phyloP scores from a whole-genome alignment of 2,329 filamentous ascomycete genomes.

The Xylaria sp. region DNA sequence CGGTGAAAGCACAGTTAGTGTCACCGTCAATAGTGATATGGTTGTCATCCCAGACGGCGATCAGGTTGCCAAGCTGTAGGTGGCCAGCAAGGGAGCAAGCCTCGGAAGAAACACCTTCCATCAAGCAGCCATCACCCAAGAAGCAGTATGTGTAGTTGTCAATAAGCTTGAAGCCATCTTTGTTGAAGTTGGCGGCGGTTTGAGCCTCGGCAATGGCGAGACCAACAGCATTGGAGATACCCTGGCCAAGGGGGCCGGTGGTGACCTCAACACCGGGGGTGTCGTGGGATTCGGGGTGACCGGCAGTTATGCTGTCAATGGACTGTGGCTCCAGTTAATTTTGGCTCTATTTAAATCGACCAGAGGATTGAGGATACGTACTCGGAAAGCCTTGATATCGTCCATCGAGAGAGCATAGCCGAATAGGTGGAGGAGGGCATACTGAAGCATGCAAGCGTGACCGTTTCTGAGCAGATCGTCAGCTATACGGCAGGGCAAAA shows the following conservation, averaged over 20 bases:
- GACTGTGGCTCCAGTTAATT: slow-evolving; percentile 50
- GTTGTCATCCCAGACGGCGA: slow-evolving; percentile 98
- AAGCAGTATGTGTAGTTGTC: slow-evolving; percentile 98
- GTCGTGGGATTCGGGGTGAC: slow-evolving; percentile 96
- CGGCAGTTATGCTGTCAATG: slow-evolving; percentile 82
- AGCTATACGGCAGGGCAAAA: slow-evolving; percentile 4
- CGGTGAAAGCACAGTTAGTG: slow-evolving; percentile 95
- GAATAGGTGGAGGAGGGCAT: slow-evolving; percentile 96
- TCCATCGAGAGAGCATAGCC: slow-evolving; percentile 89
- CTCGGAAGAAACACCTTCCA: slow-evolving; percentile 97
- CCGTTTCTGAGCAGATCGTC: slow-evolving; percentile 76
- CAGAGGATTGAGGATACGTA: slow-evolving; percentile 60
- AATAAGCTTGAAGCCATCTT: slow-evolving; percentile 88
- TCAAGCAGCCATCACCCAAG: slow-evolving; percentile 97
- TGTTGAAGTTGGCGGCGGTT: slow-evolving; percentile 93
- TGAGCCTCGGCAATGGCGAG: slow-evolving; percentile 96
- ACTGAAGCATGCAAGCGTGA: slow-evolving; percentile 99
- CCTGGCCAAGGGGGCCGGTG: slow-evolving; percentile 96
- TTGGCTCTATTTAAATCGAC: not conserved
- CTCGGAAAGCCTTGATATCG: slow-evolving; percentile 95
- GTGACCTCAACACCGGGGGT: slow-evolving; percentile 98
- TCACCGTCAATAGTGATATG: slow-evolving; percentile 95
- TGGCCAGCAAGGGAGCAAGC: slow-evolving; percentile 93
- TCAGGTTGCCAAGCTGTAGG: slow-evolving; percentile 97
- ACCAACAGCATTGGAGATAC: slow-evolving; percentile 97